Evolutionary conservation across 2,329 filamentous ascomycete genomes (phyloP), one percentile per base, ranked within the genome.

Genomic region (Plectosphaerella plurivora): DNA sequence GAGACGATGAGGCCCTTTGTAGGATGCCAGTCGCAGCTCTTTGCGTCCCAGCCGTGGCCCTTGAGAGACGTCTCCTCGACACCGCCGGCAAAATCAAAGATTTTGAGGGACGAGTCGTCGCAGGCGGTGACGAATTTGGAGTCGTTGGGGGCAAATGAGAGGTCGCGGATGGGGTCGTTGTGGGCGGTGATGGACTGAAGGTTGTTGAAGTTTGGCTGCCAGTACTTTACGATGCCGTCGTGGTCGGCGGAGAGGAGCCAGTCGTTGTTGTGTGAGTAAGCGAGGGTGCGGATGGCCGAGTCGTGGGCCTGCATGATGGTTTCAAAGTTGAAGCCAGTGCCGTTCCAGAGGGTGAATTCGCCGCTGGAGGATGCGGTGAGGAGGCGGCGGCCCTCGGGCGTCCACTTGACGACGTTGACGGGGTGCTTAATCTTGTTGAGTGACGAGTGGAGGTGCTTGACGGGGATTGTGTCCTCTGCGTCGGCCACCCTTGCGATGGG

Each of bases 271-370:
- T 97, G 90, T 3, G 94, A 96, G 75, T 96, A 99, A 58, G 85
- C 84, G 45, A 92, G 78, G 10, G 88, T 86, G 60, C 91, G 83
- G 59, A 96, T 91, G 37, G 90, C 89, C 51, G 86, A 85, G 70
- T 97, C 93, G 69, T 97, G 93, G 39, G 93, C 93, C 75, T 96
- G 92, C 89, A 97, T 97, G 25, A 99, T 97, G 4, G 94, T 97
- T 73, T 99, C 94, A 63, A 99, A 99, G 70, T 99, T 97, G 81
- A 99, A 99, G 22, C 91, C 93, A 44, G 93, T 97, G 57, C 94
- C 94, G 68, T 99, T 99, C 94, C 94, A 99, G 4, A 99, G 73
- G 39, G 95, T 99, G 64, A 99, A 99, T 68, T 99, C 94, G 64
- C 94, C 94, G 67, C 93, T 97, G 60, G 91, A 96, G 0, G 92